These are phyloP conservation scores for Scleroderma bovista DNA, from an alignment of 768 basidiomycete species.

Conservation along the genomic window DNA sequence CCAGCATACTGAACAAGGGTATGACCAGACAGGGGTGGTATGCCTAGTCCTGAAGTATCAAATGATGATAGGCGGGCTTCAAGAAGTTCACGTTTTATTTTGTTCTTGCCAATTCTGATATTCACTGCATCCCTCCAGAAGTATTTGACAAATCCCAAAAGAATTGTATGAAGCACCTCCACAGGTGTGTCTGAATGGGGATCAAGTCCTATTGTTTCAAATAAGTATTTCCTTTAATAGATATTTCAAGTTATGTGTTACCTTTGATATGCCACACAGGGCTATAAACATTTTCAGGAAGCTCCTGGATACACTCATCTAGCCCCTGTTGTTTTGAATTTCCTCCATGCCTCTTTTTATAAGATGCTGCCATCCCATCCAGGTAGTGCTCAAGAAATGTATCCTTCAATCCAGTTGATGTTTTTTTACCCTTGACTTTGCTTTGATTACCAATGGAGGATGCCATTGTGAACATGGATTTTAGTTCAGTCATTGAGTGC, in stretches of 20 bases:
- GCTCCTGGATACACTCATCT: background rate
- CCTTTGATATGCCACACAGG: constrained; percentile 8
- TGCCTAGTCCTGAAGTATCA: constrained; percentile 10
- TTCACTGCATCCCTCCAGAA: constrained; percentile 12
- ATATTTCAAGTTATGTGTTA: background rate
- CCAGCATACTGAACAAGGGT: constrained; percentile 16
- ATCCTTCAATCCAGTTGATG: constrained; percentile 8
- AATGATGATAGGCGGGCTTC: constrained; percentile 4
- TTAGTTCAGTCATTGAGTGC: background rate
- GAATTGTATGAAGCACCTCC: constrained; percentile 18
- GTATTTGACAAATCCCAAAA: constrained; percentile 20
- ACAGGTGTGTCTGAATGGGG: constrained; percentile 16
- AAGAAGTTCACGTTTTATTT: constrained; percentile 2
- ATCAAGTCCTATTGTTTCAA: constrained; percentile 12
- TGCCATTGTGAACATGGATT: background rate
- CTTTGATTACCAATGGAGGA: background rate
- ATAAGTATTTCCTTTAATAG: background rate
- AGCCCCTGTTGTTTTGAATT: constrained; percentile 2
- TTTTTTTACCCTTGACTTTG: background rate
- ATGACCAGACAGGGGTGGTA: constrained; percentile 4
- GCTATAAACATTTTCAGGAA: constrained; percentile 2
- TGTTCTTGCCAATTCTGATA: constrained; percentile 1
- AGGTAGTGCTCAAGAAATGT: constrained; percentile 7
- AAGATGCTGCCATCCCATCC: background rate
- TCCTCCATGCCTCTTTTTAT: background rate